Evolutionary conservation across 2,329 filamentous ascomycete species (phyloP), one percentile per base, ranked within the genome.

Genomic region (Eutypella sp.): DNA sequence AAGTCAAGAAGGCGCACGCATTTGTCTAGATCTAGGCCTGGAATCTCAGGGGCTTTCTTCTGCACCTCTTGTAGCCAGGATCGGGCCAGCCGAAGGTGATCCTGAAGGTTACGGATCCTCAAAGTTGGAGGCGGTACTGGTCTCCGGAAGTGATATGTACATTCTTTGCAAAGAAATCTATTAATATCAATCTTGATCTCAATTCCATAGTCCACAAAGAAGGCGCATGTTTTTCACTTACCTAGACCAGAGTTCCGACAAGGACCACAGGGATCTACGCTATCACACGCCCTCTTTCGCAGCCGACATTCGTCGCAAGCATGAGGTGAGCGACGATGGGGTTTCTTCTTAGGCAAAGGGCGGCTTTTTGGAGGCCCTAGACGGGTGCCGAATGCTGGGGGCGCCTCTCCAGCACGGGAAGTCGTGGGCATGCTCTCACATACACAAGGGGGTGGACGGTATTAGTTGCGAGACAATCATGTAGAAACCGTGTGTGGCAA

Each of bases 291-390:
- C 19, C 44, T 25, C 25, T 46, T 46, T 16, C 44, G 44, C 33
- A 46, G 29, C 8, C 44, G 44, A 19, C 44, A 46, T 18, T 46
- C 44, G 31, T 46, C 44, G 33, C 44, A 46, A 19, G 44, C 44
- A 11, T 42, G 44, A 11, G 44, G 44, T 29, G 44, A 46, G 39
- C 44, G 44, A 13, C 44, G 44, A 22, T 46, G 44, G 16, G 44
- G 40, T 39, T 37, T 41, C 31, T 42, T 41, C 22, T 39, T 46
- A 29, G 19, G 25, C 20, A 46, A 11, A 10, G 44, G 44, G 3
- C 40, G 39, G 22, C 10, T 20, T 29, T 25, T 33, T 5, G 44
- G 44, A 19, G 44, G 44, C 11, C 44, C 44, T 29, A 22, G 29
- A 36, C 10, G 25, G 36, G 18, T 27, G 33, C 24, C 25, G 13